These are phyloP conservation scores for Heterobasidion occidentale DNA, from an alignment of 1,284 basidiomycete genomes.

Conservation along the genomic window DNA sequence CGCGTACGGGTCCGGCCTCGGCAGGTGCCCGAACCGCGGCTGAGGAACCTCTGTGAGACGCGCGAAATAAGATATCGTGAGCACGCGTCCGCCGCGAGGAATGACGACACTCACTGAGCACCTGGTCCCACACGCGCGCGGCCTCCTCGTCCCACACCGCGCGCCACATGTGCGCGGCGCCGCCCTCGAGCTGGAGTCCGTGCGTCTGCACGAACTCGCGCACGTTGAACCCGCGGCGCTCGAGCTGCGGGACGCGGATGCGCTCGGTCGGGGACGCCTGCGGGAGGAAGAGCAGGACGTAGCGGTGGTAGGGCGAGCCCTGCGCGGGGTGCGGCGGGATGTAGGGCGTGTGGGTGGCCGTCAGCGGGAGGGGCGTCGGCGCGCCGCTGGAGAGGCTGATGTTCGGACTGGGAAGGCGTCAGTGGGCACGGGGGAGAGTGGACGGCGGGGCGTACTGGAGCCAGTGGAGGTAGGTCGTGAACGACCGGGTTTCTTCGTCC, in stretches of 20 bases:
- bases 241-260: slow-evolving; percentile 30
- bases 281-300: slow-evolving; percentile 70
- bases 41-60: slow-evolving; percentile 44
- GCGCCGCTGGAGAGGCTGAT: slow-evolving; percentile 65
- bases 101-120: slow-evolving; percentile 49
- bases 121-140: slow-evolving; percentile 55
- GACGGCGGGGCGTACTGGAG: slow-evolving; percentile 51
- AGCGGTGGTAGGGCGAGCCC: slow-evolving; percentile 84
- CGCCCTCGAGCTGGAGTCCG: slow-evolving; percentile 45
- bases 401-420: slow-evolving; percentile 54
- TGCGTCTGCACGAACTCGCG: slow-evolving; percentile 52
- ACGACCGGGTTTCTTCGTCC: slow-evolving; percentile 55
- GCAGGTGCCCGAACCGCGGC: slow-evolving; percentile 53
- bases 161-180: slow-evolving; percentile 82
- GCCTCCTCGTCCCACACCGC: slow-evolving; percentile 69
- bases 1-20: slow-evolving; percentile 44
- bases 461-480: slow-evolving; percentile 80
- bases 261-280: slow-evolving; percentile 38
- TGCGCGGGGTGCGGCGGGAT: slow-evolving; percentile 84
- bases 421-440: slow-evolving; percentile 4
- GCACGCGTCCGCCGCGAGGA: background rate
- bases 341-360: slow-evolving; percentile 57
- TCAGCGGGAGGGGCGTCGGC: slow-evolving; percentile 29
- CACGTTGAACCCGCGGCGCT: slow-evolving; percentile 56
- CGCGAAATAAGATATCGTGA: slow-evolving; percentile 3